Percentiles rank a stretch among this genome's conserved stretches.
Conservation (phyloP, 2,329 filamentous ascomycete species). For the Neofusicoccum sp. region DNA sequence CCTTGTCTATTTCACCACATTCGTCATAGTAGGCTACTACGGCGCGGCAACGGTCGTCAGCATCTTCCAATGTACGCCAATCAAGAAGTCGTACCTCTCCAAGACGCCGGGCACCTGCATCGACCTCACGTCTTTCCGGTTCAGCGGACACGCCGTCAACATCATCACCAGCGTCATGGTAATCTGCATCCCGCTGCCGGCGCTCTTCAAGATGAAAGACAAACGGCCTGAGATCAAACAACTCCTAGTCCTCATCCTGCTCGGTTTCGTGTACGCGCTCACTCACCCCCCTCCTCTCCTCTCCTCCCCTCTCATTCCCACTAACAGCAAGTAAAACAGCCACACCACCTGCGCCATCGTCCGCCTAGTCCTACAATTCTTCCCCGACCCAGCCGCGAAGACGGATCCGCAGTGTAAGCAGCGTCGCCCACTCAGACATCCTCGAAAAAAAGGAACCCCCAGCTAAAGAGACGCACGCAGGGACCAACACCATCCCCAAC, state of each 20-base stretch:
- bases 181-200: constrained; percentile 3
- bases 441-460: too few relatives aligned
- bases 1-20: not conserved
- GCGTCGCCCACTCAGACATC: too few relatives aligned
- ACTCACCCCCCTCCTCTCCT: too few relatives aligned
- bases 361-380: constrained; percentile 6
- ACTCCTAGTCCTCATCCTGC: constrained; percentile 7
- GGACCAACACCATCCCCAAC: not conserved
- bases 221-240: constrained; percentile 7
- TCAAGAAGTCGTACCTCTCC: constrained; percentile 1
- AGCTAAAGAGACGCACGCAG: too few relatives aligned
- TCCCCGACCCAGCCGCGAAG: not conserved
- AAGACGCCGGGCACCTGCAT: constrained; percentile 3
- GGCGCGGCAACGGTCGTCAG: not conserved
- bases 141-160: constrained; percentile 7
- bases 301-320: too few relatives aligned
- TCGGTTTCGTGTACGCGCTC: not conserved
- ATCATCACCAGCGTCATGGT: constrained; percentile 10
- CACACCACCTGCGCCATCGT: constrained; percentile 3
- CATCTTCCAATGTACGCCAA: not conserved
- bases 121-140: not conserved
- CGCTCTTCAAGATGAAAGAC: constrained; percentile 4
- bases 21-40: not conserved
- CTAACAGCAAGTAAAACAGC: not conserved
- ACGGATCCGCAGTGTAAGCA: not conserved